A percentile compares a stretch with the other conserved stretches of the same genome.
Conservation (phyloP, 2,329 filamentous ascomycete species). For the Teratosphaeria gauchensis region DNA sequence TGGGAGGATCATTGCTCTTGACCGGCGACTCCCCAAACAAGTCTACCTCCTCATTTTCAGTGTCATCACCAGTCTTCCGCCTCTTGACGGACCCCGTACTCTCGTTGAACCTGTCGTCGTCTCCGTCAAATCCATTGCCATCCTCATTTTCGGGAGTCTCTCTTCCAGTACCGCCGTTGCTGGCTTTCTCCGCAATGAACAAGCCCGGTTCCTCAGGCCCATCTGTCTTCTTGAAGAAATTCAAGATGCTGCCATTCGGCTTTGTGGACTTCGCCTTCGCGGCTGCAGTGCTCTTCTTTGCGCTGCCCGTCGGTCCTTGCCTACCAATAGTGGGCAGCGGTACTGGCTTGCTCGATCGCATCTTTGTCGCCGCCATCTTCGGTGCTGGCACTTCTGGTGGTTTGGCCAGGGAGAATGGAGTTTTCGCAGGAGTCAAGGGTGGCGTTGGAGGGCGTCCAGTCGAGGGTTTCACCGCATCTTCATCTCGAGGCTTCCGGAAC, state of each 20-base stretch:
- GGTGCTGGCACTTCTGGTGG: conserved; percentile 20
- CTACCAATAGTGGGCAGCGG: conserved; percentile 21
- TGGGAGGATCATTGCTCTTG: neutral
- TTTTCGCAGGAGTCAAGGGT: conserved; percentile 24
- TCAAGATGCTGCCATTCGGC: conserved; percentile 43
- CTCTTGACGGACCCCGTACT: conserved; percentile 32
- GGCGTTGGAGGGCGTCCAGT: conserved; percentile 46
- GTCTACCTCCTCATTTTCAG: conserved; percentile 33
- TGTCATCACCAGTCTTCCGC: conserved; percentile 22
- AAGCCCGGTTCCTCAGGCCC: conserved; percentile 19
- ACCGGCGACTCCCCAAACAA: conserved; percentile 1
- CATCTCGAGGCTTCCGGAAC: conserved; percentile 47
- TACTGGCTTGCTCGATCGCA: conserved; percentile 14
- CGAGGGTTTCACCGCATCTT: conserved; percentile 31
- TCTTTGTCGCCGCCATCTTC: conserved; percentile 22
- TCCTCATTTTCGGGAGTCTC: conserved; percentile 4
- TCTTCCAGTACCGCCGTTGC: neutral
- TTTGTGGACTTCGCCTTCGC: conserved; percentile 23
- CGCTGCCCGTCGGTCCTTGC: conserved; percentile 20
- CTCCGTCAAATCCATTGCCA: conserved; percentile 12
- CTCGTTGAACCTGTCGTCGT: conserved; percentile 35
- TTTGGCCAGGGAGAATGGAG: conserved; percentile 22
- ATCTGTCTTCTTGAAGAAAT: conserved; percentile 46
- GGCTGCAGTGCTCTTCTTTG: conserved; percentile 25
- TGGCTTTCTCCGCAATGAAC: conserved; percentile 26